Evolutionary conservation across 1,139 yeast genomes (phyloP), one percentile per base, ranked within the genome.

Genomic region (Pneumocystis murina): DNA sequence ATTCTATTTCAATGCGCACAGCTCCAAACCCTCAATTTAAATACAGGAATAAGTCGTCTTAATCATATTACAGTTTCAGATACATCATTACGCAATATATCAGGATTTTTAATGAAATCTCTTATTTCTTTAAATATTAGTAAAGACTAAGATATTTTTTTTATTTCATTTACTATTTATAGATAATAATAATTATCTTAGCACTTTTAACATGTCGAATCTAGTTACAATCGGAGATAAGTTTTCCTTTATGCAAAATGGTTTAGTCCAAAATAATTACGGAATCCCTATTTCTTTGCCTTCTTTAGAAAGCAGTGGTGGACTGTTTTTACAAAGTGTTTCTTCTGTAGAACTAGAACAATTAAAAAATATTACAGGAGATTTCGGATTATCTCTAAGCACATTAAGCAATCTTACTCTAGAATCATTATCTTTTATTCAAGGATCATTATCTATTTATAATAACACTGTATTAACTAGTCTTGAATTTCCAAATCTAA

Each of bases 311-410:
- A 82, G 89, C 84, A 97, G 96, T 70, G 86, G 87, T 81, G 86
- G 87, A 81, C 78, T 91, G 71, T 84, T 88, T 69, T 82, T 91
- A 80, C 87, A 87, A 77, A 84, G 84, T 71, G 85, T 89, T 72
- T 77, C 85, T 70, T 82, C 91, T 40, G 80, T 89, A 68, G 81
- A 88, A 63, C 82, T 88, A 75, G 79, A 83, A 67, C 80, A 82
- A 79, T 80, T 92, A 76, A 76, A 84, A 72, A 72, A 77, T 68
- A 85, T 92, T 72, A 87, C 87, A 80, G 84, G 87, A 69, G 87
- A 96, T 66, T 76, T 89, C 69, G 86, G 95, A 72, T 80, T 90
- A 80, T 75, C 81, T 66, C 72, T 90, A 71, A 80, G 82, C 69
- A 76, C 79, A 68, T 74, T 92, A 69, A 79, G 80, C 66, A 72